phyloP scores from a whole-genome alignment of 306 rosid genomes.

The Ormosia emarginata region DNA sequence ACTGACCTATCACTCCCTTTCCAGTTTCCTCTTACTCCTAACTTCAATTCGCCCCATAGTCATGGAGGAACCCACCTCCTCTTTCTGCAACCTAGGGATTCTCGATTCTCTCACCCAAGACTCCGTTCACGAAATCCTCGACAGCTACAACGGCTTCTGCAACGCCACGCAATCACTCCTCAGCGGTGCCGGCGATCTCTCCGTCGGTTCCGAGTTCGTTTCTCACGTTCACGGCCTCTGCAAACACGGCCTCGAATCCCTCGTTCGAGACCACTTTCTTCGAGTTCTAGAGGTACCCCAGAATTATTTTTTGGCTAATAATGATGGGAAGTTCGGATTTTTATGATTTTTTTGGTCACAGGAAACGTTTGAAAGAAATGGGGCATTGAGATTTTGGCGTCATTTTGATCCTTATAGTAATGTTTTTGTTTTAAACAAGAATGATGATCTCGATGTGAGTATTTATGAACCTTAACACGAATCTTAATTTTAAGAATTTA shows the following conservation, averaged over 20 bases:
- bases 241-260: conserved; percentile 63
- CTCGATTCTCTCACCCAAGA: conserved; percentile 48
- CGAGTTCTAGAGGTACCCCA: conserved; percentile 59
- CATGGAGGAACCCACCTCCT: conserved; percentile 39
- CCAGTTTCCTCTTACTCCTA: neutral
- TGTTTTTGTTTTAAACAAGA: conserved; percentile 28
- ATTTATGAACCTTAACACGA: neutral
- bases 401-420: conserved; percentile 59
- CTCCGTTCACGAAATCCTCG: conserved; percentile 39
- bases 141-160: conserved; percentile 60
- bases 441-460: conserved; percentile 45
- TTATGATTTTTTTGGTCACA: conserved; percentile 10
- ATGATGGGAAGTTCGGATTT: neutral
- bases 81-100: conserved; percentile 37
- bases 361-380: conserved; percentile 73
- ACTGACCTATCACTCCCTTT: too few relatives aligned
- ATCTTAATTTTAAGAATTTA: neutral
- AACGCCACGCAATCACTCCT: conserved; percentile 52
- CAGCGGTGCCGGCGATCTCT: conserved; percentile 53
- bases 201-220: conserved; percentile 53
- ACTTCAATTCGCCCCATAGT: neutral
- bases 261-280: conserved; percentile 72
- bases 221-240: conserved; percentile 61
- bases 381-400: conserved; percentile 76
- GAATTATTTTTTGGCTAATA: too few relatives aligned